Conservation (phyloP, 768 basidiomycete genomes). For the Suillus plorans region DNA sequence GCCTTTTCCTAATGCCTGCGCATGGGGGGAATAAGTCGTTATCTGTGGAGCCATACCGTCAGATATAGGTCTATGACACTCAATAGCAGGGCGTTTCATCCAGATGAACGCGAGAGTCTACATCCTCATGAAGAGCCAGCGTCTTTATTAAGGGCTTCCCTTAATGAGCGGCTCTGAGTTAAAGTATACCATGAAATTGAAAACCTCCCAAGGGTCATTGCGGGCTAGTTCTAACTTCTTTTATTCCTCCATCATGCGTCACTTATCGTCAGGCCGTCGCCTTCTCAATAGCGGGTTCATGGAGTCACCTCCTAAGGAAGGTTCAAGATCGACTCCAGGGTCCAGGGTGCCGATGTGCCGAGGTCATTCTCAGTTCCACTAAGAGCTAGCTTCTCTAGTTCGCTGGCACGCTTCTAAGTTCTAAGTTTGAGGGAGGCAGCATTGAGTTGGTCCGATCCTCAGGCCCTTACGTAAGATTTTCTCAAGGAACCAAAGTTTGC, state of each 20-base stretch:
- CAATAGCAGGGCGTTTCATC: background rate
- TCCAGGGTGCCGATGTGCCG: background rate
- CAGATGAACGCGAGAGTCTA: background rate
- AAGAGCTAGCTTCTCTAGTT: background rate
- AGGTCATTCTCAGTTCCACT: background rate
- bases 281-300: background rate
- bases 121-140: background rate
- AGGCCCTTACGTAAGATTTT: constrained; percentile 3
- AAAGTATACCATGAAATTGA: background rate
- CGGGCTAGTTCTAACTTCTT: background rate
- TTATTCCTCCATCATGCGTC: background rate
- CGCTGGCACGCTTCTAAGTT: background rate
- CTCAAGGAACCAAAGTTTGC: background rate
- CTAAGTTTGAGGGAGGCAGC: background rate
- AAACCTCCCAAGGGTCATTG: background rate
- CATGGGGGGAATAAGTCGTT: background rate
- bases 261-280: background rate
- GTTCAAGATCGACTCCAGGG: background rate
- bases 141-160: background rate
- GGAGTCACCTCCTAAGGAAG: background rate
- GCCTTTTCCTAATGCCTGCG: too few relatives aligned
- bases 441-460: background rate
- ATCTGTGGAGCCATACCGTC: background rate
- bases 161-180: background rate
- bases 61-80: background rate